Base-by-base conservation (phyloP, 2,329 filamentous ascomycete species). In the Elsinoe perseae region DNA sequence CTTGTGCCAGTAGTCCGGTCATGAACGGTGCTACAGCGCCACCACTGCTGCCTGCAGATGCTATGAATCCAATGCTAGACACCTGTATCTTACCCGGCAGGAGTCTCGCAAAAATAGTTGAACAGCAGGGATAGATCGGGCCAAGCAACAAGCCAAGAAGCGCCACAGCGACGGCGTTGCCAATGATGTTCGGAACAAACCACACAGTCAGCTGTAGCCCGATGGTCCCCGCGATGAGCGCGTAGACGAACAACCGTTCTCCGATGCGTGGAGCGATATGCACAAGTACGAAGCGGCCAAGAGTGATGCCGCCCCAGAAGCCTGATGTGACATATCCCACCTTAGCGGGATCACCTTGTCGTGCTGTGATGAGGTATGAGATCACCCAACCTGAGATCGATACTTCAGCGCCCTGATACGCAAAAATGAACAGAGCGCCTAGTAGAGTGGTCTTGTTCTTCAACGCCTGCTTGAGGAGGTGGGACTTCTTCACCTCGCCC, bases 351-450 rank as follows among this genome's bases (percentile, higher is more conserved):
- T 86, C 77, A 12, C 87, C 88, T 57, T 82, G 74, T 34, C 88
- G 83, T 60, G 83, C 80, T 50, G 80, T 79, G 69, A 93, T 89
- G 36, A 95, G 74, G 73, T 91, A 95, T 2, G 86, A 89, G 60
- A 92, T 89, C 50, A 92, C 85, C 89, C 89, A 95, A 54, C 89
- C 88, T 0, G 85, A 88, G 61, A 92, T 87, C 12, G 84, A 84
- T 14, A 95, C 88, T 70, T 95, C 89, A 32, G 86, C 85, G 30
- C 88, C 89, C 70, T 93, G 87, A 69, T 95, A 95, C 23, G 84
- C 82, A 68, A 95, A 93, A 68, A 93, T 87, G 74, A 93, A 93
- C 8, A 89, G 69, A 0, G 88, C 85, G 2, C 87, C 87, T 0
- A 93, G 76, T 1, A 93, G 70, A 0, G 90, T 87, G 3, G 83